Percentiles rank a stretch among this genome's conserved stretches.
These are phyloP conservation scores for Pleurotus sapidus DNA, from an alignment of 768 basidiomycete genomes.

Conservation along the genomic window DNA sequence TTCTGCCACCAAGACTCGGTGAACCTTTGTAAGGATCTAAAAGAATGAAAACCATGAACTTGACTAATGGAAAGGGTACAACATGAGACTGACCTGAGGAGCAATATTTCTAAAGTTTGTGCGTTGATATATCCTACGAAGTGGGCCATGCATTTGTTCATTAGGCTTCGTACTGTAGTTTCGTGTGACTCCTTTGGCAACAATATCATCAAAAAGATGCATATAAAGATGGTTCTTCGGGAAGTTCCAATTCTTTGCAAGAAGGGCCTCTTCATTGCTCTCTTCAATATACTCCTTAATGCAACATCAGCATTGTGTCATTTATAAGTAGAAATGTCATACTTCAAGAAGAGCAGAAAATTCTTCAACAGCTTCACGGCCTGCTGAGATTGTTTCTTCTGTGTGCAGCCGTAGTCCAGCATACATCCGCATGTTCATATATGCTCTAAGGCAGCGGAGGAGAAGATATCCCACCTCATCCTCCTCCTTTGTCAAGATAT, in stretches of 20 bases:
- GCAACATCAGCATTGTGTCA: not conserved
- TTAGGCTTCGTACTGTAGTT: constrained; percentile 31
- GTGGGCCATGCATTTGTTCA: constrained; percentile 25
- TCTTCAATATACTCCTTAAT: not conserved
- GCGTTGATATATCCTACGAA: constrained; percentile 22
- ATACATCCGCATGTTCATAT: constrained; percentile 26
- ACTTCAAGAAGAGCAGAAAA: constrained; percentile 19
- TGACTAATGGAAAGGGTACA: not conserved
- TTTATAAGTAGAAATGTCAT: not conserved
- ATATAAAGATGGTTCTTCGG: constrained; percentile 30
- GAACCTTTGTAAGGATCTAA: not conserved
- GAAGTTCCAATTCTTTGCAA: constrained; percentile 27
- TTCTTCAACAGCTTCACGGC: constrained; percentile 11
- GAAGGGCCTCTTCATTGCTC: not conserved
- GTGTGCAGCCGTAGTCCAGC: constrained; percentile 28
- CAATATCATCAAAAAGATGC: constrained; percentile 30
- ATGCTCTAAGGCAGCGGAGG: constrained; percentile 24
- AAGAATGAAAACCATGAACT: not conserved
- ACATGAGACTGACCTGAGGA: constrained; percentile 20
- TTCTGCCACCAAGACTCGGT: not conserved
- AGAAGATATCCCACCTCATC: constrained; percentile 19
- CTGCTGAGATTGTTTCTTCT: constrained; percentile 17
- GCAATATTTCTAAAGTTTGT: constrained; percentile 33
- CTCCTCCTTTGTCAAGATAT: constrained; percentile 14
- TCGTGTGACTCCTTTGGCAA: constrained; percentile 21